Evolutionary conservation across 2,329 filamentous ascomycete genomes (phyloP).

Genomic region (Catunica adiposa): DNA sequence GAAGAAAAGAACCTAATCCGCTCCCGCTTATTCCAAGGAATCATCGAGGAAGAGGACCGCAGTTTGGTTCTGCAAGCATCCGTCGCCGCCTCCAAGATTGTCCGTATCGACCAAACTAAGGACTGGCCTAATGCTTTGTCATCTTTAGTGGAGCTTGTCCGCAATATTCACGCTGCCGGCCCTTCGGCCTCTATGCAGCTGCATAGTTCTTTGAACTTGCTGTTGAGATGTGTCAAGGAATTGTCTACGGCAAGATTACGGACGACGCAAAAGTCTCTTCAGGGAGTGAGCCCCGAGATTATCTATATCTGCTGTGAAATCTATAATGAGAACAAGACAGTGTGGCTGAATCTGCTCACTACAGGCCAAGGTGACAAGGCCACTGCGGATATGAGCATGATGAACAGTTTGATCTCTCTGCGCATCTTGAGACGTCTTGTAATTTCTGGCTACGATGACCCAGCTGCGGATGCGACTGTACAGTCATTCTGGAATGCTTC

Average conservation of each 20-base stretch:
- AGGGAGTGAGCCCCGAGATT: slow-evolving; percentile 65
- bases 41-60: slow-evolving; percentile 58
- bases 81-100: slow-evolving; percentile 70
- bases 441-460: slow-evolving; percentile 67
- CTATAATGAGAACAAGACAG: slow-evolving; percentile 55
- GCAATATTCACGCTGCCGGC: slow-evolving; percentile 27
- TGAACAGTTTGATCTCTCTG: slow-evolving; percentile 61
- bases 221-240: slow-evolving; percentile 82
- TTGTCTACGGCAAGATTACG: slow-evolving; percentile 63
- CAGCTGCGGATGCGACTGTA: slow-evolving; percentile 61
- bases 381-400: slow-evolving; percentile 45
- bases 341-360: slow-evolving; percentile 48
- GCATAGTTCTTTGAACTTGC: slow-evolving; percentile 53
- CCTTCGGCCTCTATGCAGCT: slow-evolving; percentile 34
- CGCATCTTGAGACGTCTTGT: slow-evolving; percentile 68
- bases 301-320: slow-evolving; percentile 64
- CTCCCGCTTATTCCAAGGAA: slow-evolving; percentile 56
- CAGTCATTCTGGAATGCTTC: slow-evolving; percentile 67
- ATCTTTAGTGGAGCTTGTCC: slow-evolving; percentile 47
- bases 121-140: slow-evolving; percentile 59
- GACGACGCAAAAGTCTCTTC: slow-evolving; percentile 58
- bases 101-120: slow-evolving; percentile 73
- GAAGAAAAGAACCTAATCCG: slow-evolving; percentile 67
- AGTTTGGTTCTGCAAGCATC: slow-evolving; percentile 76
- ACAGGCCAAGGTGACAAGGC: slow-evolving; percentile 41